Conservation (phyloP, 1,284 basidiomycete genomes). For the Leccinum fallax region DNA sequence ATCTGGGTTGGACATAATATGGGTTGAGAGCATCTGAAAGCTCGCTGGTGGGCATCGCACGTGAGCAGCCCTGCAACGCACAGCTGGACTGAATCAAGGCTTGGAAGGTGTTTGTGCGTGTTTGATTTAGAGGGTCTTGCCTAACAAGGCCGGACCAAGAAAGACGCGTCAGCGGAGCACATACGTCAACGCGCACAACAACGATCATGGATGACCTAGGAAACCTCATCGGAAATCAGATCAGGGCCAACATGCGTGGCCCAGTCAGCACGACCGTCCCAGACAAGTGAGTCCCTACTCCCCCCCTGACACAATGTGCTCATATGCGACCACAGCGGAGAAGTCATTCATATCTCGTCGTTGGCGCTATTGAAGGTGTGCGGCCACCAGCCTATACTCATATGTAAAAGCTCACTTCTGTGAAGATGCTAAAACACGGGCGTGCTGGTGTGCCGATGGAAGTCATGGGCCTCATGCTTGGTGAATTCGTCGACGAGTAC, state of each 20-base stretch:
- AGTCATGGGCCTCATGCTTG: conserved; percentile 99
- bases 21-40: conserved; percentile 78
- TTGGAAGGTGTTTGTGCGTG: conserved; percentile 25
- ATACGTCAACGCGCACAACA: neutral
- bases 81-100: neutral
- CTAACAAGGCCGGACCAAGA: conserved; percentile 37
- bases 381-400: neutral
- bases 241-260: conserved; percentile 37
- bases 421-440: conserved; percentile 98
- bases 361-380: conserved; percentile 88
- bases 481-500: conserved; percentile 99
- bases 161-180: conserved; percentile 52
- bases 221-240: conserved; percentile 57
- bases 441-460: conserved; percentile 99
- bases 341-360: conserved; percentile 96
- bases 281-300: conserved; percentile 61
- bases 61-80: conserved; percentile 9
- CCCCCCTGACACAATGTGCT: conserved; percentile 6
- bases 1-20: conserved; percentile 49
- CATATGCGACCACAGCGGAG: conserved; percentile 64
- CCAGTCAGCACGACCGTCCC: conserved; percentile 58
- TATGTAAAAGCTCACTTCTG: conserved; percentile 6
- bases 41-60: conserved; percentile 58
- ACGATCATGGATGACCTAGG: conserved; percentile 47
- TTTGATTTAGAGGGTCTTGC: conserved; percentile 37